These are phyloP conservation scores for Xanthoconium separans DNA, from an alignment of 1,284 basidiomycete genomes.

Conservation along the genomic window DNA sequence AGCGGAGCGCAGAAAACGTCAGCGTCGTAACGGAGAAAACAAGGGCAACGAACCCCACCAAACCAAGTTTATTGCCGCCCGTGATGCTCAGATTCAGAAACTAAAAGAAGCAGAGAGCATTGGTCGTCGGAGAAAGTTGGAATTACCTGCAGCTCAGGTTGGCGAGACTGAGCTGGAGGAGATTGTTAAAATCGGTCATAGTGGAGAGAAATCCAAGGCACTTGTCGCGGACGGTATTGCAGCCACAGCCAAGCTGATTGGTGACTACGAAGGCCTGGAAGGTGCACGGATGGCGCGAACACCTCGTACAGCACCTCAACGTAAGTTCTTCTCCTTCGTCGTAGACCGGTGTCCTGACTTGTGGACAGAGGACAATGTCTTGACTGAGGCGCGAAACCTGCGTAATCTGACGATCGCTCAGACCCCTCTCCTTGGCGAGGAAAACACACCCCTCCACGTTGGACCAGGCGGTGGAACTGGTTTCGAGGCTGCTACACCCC, in stretches of 20 bases:
- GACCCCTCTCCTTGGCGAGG: slow-evolving; percentile 94
- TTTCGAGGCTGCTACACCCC: slow-evolving; percentile 89
- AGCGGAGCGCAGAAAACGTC: slow-evolving; percentile 82
- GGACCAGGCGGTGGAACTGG: slow-evolving; percentile 76
- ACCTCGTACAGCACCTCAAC: slow-evolving; percentile 87
- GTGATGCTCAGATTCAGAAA: slow-evolving; percentile 96
- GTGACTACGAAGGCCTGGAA: slow-evolving; percentile 90
- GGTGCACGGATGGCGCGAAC: slow-evolving; percentile 89
- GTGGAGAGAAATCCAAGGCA: slow-evolving; percentile 84
- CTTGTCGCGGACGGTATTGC: slow-evolving; percentile 81
- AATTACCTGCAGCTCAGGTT: slow-evolving; percentile 89
- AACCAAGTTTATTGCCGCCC: slow-evolving; percentile 89
- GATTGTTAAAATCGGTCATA: slow-evolving; percentile 97
- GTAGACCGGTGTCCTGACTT: slow-evolving; percentile 11
- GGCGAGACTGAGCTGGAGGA: slow-evolving; percentile 96
- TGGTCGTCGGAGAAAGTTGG: slow-evolving; percentile 82
- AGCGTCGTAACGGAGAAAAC: slow-evolving; percentile 58
- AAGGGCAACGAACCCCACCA: slow-evolving; percentile 73
- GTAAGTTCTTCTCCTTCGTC: slow-evolving; percentile 49
- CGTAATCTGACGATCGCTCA: slow-evolving; percentile 91
- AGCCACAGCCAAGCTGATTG: slow-evolving; percentile 83
- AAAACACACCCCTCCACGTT: slow-evolving; percentile 90
- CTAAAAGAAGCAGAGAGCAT: slow-evolving; percentile 97
- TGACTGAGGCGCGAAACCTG: slow-evolving; percentile 93
- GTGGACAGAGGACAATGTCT: slow-evolving; percentile 80